Percentiles rank a stretch among this genome's conserved stretches.
These are phyloP conservation scores for Bimuria novae-zelandiae DNA, from an alignment of 2,329 filamentous ascomycete species.

Conservation along the genomic window DNA sequence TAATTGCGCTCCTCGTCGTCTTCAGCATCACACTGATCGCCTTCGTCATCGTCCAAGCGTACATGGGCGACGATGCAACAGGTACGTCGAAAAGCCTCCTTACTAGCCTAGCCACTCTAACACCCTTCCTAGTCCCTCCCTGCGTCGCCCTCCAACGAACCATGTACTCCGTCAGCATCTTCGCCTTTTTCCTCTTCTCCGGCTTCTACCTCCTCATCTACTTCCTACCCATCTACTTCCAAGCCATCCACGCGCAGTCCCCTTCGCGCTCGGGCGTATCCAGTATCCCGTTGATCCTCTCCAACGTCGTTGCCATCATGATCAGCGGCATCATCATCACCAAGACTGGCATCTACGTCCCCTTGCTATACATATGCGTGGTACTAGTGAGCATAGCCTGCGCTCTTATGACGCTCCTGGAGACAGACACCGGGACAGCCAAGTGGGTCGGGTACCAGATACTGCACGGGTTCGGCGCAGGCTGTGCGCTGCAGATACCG, in stretches of 20 bases:
- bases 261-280: constrained; percentile 3
- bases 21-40: constrained; percentile 44
- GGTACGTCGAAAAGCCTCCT: too few relatives aligned
- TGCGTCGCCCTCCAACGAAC: not conserved
- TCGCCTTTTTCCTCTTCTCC: constrained; percentile 30
- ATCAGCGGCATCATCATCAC: not conserved
- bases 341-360: not conserved
- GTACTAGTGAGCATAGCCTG: constrained; percentile 35
- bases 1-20: constrained; percentile 50
- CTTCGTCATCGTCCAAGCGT: constrained; percentile 22
- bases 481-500: constrained; percentile 41
- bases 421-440: constrained; percentile 34
- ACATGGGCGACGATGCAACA: not conserved
- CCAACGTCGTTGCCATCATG: not conserved
- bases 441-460: constrained; percentile 55
- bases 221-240: constrained; percentile 14
- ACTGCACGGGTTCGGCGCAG: constrained; percentile 47
- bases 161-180: constrained; percentile 10
- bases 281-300: not conserved
- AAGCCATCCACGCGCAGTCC: constrained; percentile 3
- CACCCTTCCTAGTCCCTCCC: too few relatives aligned
- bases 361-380: not conserved
- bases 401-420: constrained; percentile 50
- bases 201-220: constrained; percentile 13
- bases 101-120: too few relatives aligned